phyloP scores from a whole-genome alignment of 768 basidiomycete species.

The Suillus discolor region DNA sequence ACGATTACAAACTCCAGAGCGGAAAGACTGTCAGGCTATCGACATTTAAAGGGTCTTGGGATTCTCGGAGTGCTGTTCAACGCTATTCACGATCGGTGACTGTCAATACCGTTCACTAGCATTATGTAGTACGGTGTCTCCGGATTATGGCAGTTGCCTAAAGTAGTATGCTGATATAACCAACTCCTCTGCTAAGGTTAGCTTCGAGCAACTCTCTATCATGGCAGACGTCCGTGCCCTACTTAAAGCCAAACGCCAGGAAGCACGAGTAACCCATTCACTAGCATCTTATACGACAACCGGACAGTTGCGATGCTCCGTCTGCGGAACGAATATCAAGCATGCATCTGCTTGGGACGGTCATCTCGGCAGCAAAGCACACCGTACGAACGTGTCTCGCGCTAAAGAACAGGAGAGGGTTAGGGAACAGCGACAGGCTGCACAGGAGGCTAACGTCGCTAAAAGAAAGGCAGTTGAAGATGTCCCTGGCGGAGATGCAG shows the following conservation, averaged over 20 bases:
- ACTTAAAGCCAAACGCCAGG: slow-evolving; percentile 82
- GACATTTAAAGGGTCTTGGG: no score
- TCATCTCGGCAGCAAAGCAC: slow-evolving; percentile 79
- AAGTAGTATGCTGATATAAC: slow-evolving; percentile 5
- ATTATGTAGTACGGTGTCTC: no score
- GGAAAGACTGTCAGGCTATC: no score
- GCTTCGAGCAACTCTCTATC: neutral
- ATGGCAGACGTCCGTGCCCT: slow-evolving; percentile 86
- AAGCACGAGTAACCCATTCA: slow-evolving; percentile 71
- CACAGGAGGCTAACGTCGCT: slow-evolving; percentile 38
- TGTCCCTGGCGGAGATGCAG: slow-evolving; percentile 28
- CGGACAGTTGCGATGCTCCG: slow-evolving; percentile 71
- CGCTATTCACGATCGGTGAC: no score
- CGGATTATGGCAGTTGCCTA: neutral
- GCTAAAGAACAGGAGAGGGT: slow-evolving; percentile 56
- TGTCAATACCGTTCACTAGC: no score
- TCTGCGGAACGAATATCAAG: slow-evolving; percentile 66
- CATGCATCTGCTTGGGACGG: slow-evolving; percentile 87
- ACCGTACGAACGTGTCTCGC: slow-evolving; percentile 66
- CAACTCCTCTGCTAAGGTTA: neutral
- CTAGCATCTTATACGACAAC: slow-evolving; percentile 65
- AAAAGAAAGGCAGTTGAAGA: slow-evolving; percentile 36
- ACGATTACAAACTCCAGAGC: no score
- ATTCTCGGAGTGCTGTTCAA: no score
- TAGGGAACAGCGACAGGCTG: slow-evolving; percentile 38